Base-by-base conservation (phyloP, 225 moss, liverwort and hornwort genomes). In the Lunularia cruciata region DNA sequence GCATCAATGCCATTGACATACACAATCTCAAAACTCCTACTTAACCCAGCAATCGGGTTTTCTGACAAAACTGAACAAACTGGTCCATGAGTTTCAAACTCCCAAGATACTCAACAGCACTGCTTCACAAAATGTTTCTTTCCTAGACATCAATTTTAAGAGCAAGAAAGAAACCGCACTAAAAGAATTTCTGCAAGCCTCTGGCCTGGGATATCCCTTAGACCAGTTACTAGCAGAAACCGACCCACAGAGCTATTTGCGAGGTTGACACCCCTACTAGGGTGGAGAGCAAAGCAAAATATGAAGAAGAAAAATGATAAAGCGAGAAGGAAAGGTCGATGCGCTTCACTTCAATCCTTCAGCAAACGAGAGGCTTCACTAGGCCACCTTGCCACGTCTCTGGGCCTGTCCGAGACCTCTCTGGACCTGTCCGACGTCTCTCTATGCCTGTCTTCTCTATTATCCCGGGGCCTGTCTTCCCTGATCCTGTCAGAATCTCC, bases 331-430 rank as follows among this genome's bases (percentile, higher is more conserved):
- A 60, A 37, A 37, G 34, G 63, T 25, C 26, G 15, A 23, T 42
- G 16, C 1, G 8, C 22, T 47, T 47, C 23, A 49, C 31, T 63
- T 59, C 52, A 70, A 38, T 73, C 69, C 63, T 64, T 70, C 28
- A 51, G 39, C 34, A 73, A 47, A 34, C 73, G 68, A 32, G 69
- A 57, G 22, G 69, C 69, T 59, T 73, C 73, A 69, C 25, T 65
- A 0, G 69, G 58, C 78, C 69, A 73, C 51, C 70, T 58, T 28
- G 71, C 66, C 30, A 53, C 60, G 15, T 71, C 71, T 60, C 57
- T 67, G 8, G 40, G 23, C 63, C 63, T 57, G 26, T 58, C 69
- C 34, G 52, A 35, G 18, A 38, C 33, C 60, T 60, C 60, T 62
- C 63, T 64, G 7, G 46, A 14, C 30, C 45, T 64, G 5, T 64